Percentiles rank a stretch among this genome's conserved stretches.
These are phyloP conservation scores for Wickerhamomyces kurtzmanii DNA, from an alignment of 805 yeast species.

Conservation along the genomic window DNA sequence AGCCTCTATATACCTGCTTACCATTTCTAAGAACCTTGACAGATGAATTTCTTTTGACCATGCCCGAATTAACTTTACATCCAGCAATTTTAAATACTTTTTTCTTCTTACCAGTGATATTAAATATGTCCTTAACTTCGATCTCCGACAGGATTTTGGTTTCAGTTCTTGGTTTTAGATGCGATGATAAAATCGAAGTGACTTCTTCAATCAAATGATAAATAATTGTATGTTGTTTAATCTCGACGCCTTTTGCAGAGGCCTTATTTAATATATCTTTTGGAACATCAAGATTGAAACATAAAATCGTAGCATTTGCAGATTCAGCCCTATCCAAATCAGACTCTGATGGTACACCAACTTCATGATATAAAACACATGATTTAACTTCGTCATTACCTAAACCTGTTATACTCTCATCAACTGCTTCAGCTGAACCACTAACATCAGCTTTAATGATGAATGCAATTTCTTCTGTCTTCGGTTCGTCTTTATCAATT, in stretches of 20 bases:
- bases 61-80: slow-evolving; percentile 67
- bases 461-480: slow-evolving; percentile 34
- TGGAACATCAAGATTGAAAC: slow-evolving; percentile 69
- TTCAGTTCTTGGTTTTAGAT: slow-evolving; percentile 59
- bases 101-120: slow-evolving; percentile 49
- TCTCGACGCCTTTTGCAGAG: slow-evolving; percentile 39
- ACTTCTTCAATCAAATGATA: slow-evolving; percentile 85
- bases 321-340: slow-evolving; percentile 62
- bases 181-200: slow-evolving; percentile 46
- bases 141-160: slow-evolving; percentile 58
- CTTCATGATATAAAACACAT: slow-evolving; percentile 60
- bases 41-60: slow-evolving; percentile 44
- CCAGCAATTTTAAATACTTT: slow-evolving; percentile 70
- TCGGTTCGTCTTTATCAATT: too few relatives aligned
- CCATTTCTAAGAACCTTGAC: slow-evolving; percentile 48
- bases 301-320: slow-evolving; percentile 63
- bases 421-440: slow-evolving; percentile 92
- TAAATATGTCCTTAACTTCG: slow-evolving; percentile 62
- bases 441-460: slow-evolving; percentile 86
- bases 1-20: slow-evolving; percentile 32
- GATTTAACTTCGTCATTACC: slow-evolving; percentile 82
- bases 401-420: slow-evolving; percentile 67
- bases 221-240: slow-evolving; percentile 68
- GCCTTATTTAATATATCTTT: slow-evolving; percentile 51
- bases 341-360: slow-evolving; percentile 64